Percentiles rank a stretch among this genome's conserved stretches.
Evolutionary conservation across 148 eudicot species (phyloP).

Genomic region (Nepenthes gracilis): DNA sequence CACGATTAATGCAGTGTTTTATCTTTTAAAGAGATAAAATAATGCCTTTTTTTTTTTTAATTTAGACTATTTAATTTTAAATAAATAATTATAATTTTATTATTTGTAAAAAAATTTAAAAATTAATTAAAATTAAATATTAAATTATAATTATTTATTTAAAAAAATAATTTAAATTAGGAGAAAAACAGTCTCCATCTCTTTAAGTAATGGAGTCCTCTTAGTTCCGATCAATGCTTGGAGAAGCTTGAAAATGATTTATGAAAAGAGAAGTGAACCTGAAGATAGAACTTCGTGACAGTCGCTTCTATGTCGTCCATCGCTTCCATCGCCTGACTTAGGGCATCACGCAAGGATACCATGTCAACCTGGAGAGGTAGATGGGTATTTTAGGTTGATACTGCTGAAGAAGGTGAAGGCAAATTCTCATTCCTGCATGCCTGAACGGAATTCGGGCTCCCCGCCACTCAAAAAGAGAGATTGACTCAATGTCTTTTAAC

Average conservation of each 20-base stretch:
- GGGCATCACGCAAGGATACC: slow-evolving; percentile 30
- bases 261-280: slow-evolving; percentile 22
- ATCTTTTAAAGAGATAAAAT: too few species aligned
- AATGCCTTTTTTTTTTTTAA: too few species aligned
- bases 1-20: too few species aligned
- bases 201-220: not conserved
- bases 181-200: too few species aligned
- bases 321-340: slow-evolving; percentile 36
- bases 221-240: not conserved
- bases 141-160: not conserved
- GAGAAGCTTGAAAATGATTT: too few species aligned
- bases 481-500: too few species aligned
- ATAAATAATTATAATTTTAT: too few species aligned
- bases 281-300: slow-evolving; percentile 24
- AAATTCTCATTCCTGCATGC: not conserved
- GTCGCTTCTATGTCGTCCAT: slow-evolving; percentile 34
- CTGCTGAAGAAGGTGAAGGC: not conserved
- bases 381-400: not conserved
- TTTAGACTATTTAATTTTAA: not conserved
- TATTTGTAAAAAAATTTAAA: not conserved
- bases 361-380: slow-evolving; percentile 30
- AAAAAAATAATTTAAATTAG: not conserved
- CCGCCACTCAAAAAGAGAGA: too few species aligned
- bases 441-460: too few species aligned
- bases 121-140: not conserved